Conservation (phyloP, 345 rosid genomes). For the Ricinus communis region DNA sequence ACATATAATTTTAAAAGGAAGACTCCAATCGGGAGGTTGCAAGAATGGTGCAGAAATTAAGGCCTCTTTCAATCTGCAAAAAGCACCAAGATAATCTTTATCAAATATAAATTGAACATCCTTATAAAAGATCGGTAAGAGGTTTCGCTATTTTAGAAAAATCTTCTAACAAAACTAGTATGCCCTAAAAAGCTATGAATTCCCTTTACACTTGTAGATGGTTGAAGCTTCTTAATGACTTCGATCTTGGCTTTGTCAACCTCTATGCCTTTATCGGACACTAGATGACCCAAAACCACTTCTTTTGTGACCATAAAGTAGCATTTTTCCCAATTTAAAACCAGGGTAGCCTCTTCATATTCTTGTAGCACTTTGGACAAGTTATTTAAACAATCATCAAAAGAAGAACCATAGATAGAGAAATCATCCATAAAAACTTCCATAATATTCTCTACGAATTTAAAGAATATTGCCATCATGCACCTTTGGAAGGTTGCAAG, state of each 20-base stretch:
- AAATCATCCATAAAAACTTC: too few relatives aligned
- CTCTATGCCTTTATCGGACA: neutral
- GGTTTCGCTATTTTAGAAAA: neutral
- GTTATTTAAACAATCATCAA: neutral
- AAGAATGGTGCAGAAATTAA: neutral
- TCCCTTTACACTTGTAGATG: neutral
- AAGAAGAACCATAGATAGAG: neutral
- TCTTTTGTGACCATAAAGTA: neutral
- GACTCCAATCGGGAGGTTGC: neutral
- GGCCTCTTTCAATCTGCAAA: neutral
- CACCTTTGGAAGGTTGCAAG: too few relatives aligned
- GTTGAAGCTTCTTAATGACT: neutral
- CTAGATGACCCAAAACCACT: too few relatives aligned
- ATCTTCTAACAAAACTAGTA: neutral
- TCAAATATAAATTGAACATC: neutral
- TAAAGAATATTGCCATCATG: too few relatives aligned
- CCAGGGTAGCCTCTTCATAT: neutral
- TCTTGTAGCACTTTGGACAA: neutral
- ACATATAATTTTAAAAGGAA: neutral
- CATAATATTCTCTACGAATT: neutral
- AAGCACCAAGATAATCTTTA: neutral
- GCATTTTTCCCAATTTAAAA: neutral
- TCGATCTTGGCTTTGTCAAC: neutral
- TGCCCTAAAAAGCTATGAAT: neutral
- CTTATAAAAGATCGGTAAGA: neutral